Conservation (phyloP, 495 filamentous ascomycete genomes). For the Rhypophila decipiens region DNA sequence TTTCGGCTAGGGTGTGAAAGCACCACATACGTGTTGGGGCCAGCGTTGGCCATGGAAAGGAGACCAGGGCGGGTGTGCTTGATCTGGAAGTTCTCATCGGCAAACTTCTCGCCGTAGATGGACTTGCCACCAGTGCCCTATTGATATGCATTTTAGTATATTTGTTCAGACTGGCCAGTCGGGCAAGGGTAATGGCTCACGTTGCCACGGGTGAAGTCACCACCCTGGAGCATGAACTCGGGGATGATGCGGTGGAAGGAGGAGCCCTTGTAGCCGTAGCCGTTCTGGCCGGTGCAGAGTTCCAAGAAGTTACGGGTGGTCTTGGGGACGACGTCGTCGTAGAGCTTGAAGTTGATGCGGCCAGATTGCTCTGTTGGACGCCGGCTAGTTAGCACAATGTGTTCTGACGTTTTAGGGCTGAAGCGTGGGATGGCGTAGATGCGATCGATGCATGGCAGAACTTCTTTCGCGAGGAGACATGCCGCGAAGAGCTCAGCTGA, state of each 20-base stretch:
- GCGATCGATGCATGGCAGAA: background rate
- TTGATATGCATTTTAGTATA: conserved; percentile 8
- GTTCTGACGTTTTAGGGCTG: background rate
- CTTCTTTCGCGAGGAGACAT: background rate
- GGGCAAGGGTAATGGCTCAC: conserved; percentile 41
- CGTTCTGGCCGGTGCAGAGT: conserved; percentile 90
- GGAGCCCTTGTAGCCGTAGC: conserved; percentile 75
- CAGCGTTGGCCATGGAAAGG: conserved; percentile 81
- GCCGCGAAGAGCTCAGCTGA: background rate
- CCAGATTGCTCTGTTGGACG: conserved; percentile 57
- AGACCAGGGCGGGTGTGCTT: conserved; percentile 59
- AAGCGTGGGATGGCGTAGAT: background rate
- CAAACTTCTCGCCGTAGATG: conserved; percentile 82
- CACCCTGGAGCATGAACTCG: conserved; percentile 98
- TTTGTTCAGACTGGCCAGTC: too few relatives aligned
- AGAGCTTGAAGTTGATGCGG: conserved; percentile 88
- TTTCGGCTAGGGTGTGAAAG: background rate
- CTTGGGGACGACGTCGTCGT: conserved; percentile 78
- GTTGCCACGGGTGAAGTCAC: conserved; percentile 97
- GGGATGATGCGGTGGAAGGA: conserved; percentile 95
- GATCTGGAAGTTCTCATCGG: conserved; percentile 69
- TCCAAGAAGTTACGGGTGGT: conserved; percentile 91
- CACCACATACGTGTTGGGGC: conserved; percentile 62
- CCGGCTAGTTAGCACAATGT: conserved; percentile 13
- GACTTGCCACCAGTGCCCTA: conserved; percentile 81